Evolutionary conservation across 2,329 filamentous ascomycete genomes (phyloP).

Genomic region (Onygenales sp.): DNA sequence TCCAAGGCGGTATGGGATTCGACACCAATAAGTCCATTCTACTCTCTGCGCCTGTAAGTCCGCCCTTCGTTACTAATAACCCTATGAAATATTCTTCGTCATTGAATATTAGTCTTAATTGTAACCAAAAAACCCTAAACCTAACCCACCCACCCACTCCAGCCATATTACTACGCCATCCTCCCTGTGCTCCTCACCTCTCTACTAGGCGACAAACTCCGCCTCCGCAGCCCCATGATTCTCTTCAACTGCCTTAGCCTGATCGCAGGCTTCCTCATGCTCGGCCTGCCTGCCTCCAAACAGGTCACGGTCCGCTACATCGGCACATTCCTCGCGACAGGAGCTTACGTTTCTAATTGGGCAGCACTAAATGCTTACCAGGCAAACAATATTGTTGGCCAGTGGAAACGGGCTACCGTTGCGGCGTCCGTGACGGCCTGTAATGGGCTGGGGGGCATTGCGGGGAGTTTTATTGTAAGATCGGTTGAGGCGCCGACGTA

Average conservation of each 20-base stretch:
- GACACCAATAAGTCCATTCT: conserved; percentile 46
- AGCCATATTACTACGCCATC: conserved; percentile 58
- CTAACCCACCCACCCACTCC: background rate
- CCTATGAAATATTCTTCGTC: too few species aligned
- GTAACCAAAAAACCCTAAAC: too few species aligned
- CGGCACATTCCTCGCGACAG: conserved; percentile 56
- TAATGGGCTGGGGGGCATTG: conserved; percentile 56
- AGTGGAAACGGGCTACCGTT: conserved; percentile 56
- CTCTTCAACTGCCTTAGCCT: conserved; percentile 54
- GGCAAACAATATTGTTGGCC: conserved; percentile 53
- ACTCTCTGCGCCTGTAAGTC: conserved; percentile 47
- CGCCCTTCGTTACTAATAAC: background rate
- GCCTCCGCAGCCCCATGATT: conserved; percentile 54
- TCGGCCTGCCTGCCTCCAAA: conserved; percentile 46
- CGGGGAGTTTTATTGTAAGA: conserved; percentile 57
- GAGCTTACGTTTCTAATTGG: conserved; percentile 61
- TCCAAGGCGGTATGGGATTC: conserved; percentile 48
- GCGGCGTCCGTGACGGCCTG: conserved; percentile 51
- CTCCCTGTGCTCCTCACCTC: conserved; percentile 56
- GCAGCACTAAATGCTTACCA: conserved; percentile 55
- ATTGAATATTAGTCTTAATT: too few species aligned
- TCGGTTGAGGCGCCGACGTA: conserved; percentile 53
- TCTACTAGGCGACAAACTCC: conserved; percentile 50
- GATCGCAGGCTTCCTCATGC: conserved; percentile 55
- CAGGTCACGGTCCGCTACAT: conserved; percentile 54